A percentile compares a stretch with the other conserved stretches of the same genome.
Conservation (phyloP, 116 monocot species). For the Phalaenopsis hybrid region DNA sequence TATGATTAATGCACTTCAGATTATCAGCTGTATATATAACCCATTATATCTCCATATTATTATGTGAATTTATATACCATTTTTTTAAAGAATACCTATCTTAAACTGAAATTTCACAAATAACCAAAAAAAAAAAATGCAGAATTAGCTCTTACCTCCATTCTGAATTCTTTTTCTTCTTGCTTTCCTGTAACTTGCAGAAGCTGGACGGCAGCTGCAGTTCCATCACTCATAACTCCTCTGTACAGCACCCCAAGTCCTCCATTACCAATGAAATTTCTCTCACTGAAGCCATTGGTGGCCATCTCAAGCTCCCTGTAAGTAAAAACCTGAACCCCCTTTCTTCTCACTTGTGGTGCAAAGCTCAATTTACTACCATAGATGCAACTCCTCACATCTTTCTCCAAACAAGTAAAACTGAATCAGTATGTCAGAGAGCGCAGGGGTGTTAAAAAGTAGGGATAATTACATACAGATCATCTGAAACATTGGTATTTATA, state of each 20-base stretch:
- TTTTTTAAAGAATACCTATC: neutral
- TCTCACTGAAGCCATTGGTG: conserved; percentile 55
- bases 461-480: no score
- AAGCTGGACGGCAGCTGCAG: conserved; percentile 64
- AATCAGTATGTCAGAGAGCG: neutral
- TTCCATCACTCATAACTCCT: conserved; percentile 57
- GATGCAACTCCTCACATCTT: conserved; percentile 52
- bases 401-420: neutral
- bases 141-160: conserved; percentile 49
- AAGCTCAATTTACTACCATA: conserved; percentile 31
- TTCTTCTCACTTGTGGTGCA: conserved; percentile 16
- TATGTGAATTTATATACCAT: neutral
- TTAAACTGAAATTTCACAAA: no score
- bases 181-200: conserved; percentile 63
- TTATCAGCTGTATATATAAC: no score
- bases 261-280: conserved; percentile 64
- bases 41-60: no score
- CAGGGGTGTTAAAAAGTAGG: no score
- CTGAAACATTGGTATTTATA: no score
- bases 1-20: no score
- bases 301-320: conserved; percentile 83
- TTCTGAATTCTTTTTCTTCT: conserved; percentile 73
- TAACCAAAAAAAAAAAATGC: no score
- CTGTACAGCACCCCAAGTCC: conserved; percentile 61
- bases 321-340: conserved; percentile 76